Evolutionary conservation across 495 filamentous ascomycete species (phyloP).

Genomic region (Aspergillus saccharolyticus): DNA sequence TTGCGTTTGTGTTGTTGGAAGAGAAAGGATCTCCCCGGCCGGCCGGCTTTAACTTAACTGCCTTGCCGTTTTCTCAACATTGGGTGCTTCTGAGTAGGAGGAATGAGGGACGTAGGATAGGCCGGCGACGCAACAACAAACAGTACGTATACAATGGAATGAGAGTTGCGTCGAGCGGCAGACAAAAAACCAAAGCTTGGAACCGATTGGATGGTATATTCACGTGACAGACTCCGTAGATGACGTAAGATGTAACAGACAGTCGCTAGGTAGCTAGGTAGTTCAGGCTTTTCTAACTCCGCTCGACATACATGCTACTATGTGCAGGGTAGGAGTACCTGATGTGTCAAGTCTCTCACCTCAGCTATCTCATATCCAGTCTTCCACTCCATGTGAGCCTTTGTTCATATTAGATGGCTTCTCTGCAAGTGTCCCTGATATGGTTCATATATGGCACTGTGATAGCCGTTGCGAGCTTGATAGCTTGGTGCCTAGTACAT

Average conservation of each 20-base stretch:
- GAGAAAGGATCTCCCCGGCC: constrained; percentile 13
- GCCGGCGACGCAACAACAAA: background rate
- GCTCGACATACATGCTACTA: background rate
- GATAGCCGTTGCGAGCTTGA: constrained; percentile 60
- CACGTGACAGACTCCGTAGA: constrained; percentile 15
- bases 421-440: constrained; percentile 79
- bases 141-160: background rate
- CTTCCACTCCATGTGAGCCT: constrained; percentile 13
- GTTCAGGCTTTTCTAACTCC: background rate
- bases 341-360: background rate
- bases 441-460: constrained; percentile 89
- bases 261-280: background rate
- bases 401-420: constrained; percentile 46
- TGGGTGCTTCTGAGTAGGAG: background rate
- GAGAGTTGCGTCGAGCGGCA: background rate
- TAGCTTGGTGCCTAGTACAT: constrained; percentile 77
- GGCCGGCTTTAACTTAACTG: constrained; percentile 16
- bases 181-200: background rate
- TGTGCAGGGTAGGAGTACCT: background rate
- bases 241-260: constrained; percentile 18
- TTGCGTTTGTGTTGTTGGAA: background rate
- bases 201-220: background rate
- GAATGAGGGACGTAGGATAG: background rate
- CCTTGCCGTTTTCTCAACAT: constrained; percentile 5
- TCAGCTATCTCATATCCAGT: background rate